phyloP scores from a whole-genome alignment of 345 rosid genomes.

The Hibiscus mutabilis region DNA sequence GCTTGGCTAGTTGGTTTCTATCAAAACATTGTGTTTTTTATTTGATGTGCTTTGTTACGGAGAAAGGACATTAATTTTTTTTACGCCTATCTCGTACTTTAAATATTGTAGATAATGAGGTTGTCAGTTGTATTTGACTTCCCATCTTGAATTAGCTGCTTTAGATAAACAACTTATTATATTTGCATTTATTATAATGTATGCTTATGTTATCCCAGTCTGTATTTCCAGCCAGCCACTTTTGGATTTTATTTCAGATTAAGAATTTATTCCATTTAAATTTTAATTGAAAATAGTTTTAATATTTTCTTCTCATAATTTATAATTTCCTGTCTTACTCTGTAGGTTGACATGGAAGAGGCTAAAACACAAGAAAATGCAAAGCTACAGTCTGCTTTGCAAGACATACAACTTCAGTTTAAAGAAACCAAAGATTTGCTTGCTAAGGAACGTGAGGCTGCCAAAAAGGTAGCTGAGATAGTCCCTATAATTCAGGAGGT shows the following conservation, averaged over 20 bases:
- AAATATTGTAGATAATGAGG: neutral
- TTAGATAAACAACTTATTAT: neutral
- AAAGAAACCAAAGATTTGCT: conserved; percentile 82
- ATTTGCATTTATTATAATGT: conserved; percentile 1
- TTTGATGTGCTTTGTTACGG: neutral
- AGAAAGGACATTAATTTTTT: neutral
- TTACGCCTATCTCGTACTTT: neutral
- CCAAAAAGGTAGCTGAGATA: conserved; percentile 55
- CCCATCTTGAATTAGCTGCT: neutral
- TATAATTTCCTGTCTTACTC: conserved; percentile 11
- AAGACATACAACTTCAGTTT: conserved; percentile 70
- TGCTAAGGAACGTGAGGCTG: conserved; percentile 65
- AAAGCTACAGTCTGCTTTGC: conserved; percentile 74
- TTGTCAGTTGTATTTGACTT: neutral
- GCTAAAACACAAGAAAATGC: conserved; percentile 85
- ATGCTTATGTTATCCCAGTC: neutral
- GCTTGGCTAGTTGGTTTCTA: neutral
- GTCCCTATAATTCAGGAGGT: conserved; percentile 82
- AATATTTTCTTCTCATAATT: neutral
- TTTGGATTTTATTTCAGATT: neutral
- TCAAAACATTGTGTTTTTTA: neutral
- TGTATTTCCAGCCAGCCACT: neutral
- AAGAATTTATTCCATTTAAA: neutral
- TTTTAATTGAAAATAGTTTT: neutral
- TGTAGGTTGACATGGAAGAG: conserved; percentile 90